Conservation (phyloP, 371 early-diverging fungal species). For the Chytridium lagenaria region DNA sequence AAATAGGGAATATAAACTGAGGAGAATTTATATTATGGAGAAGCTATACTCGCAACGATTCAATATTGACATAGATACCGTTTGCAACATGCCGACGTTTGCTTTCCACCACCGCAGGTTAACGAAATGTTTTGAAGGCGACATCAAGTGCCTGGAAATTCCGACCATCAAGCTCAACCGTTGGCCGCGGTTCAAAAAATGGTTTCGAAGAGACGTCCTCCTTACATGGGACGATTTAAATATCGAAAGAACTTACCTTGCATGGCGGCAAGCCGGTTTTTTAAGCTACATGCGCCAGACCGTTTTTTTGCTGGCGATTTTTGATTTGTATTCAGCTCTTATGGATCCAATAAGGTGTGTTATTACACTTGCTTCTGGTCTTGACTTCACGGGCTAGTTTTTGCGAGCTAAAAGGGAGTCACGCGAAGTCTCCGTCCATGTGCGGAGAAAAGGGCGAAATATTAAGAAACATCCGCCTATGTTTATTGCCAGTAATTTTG, state of each 20-base stretch:
- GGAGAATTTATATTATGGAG: neutral
- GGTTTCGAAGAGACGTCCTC: neutral
- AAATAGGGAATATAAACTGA: neutral
- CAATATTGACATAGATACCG: neutral
- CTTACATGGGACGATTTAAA: neutral
- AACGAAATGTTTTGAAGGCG: too few species aligned
- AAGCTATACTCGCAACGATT: neutral
- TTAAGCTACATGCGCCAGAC: neutral
- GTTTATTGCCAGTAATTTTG: neutral
- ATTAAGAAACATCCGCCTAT: neutral
- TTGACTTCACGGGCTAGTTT: neutral
- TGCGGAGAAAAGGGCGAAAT: neutral
- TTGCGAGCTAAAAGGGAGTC: neutral
- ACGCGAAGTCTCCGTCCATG: neutral
- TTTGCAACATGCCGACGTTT: neutral
- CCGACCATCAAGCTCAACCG: neutral
- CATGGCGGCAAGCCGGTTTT: neutral
- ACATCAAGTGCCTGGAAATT: too few species aligned
- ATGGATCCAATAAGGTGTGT: neutral
- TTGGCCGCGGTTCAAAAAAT: neutral
- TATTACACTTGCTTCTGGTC: neutral
- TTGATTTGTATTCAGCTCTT: constrained; percentile 3
- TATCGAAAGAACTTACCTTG: neutral
- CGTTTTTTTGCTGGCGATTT: neutral
- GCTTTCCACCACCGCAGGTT: too few species aligned